Evolutionary conservation across 805 yeast genomes (phyloP).

Genomic region (Wickerhamomyces strasburgensis): DNA sequence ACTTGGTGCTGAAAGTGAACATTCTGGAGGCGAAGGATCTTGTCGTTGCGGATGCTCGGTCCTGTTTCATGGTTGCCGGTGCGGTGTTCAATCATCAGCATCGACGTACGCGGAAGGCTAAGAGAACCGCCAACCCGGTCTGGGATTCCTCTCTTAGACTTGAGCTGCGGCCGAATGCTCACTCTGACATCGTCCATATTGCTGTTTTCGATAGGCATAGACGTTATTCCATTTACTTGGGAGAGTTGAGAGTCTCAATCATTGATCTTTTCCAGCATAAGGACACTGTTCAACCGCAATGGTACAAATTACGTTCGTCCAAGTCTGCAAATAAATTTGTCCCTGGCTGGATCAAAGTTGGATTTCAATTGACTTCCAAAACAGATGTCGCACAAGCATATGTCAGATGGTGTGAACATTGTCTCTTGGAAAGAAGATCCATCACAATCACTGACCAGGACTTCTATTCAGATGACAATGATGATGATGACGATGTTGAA

Average conservation of each 20-base stretch:
- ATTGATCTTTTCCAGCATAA: conserved; percentile 15
- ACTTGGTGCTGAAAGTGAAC: conserved; percentile 17
- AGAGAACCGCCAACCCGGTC: conserved; percentile 20
- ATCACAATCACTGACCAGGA: conserved; percentile 21
- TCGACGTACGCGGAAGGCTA: conserved; percentile 18
- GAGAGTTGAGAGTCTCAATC: conserved; percentile 24
- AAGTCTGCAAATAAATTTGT: conserved; percentile 36
- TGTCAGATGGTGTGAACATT: conserved; percentile 15
- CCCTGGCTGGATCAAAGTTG: conserved; percentile 42
- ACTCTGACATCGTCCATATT: conserved; percentile 17
- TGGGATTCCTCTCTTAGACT: conserved; percentile 20
- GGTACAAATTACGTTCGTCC: conserved; percentile 42
- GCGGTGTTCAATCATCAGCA: conserved; percentile 20
- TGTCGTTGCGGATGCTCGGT: conserved; percentile 13
- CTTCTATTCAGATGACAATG: conserved; percentile 21
- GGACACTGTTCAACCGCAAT: conserved; percentile 25
- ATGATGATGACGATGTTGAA: conserved; percentile 24
- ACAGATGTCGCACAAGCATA: conserved; percentile 15
- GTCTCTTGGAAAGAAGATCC: conserved; percentile 3
- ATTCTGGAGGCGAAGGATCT: conserved; percentile 22
- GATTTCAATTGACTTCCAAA: conserved; percentile 34
- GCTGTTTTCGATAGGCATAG: conserved; percentile 25
- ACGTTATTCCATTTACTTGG: conserved; percentile 23
- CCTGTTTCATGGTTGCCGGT: conserved; percentile 21
- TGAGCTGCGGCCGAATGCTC: conserved; percentile 6